Base-by-base conservation (phyloP, 192 early-diverging fungal species). In the Entophlyctis luteolus region DNA sequence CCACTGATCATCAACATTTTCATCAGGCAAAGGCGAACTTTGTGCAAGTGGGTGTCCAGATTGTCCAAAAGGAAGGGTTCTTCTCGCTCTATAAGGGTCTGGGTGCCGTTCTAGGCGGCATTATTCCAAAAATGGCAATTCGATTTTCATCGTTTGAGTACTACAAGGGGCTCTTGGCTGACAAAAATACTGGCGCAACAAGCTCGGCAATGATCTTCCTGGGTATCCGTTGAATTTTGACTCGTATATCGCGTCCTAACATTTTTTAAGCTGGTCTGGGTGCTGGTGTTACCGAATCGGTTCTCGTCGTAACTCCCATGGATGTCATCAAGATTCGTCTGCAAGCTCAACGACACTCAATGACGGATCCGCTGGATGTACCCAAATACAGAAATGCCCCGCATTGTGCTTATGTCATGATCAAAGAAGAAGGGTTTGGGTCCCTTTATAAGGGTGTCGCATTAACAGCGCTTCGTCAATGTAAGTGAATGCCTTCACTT, bases 81-180 rank as follows among this genome's bases (percentile, higher is more conserved):
- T 75, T 93, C 33, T 90, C 89, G 1, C 86, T 98, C 3, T 98
- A 98, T 88, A 96, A 96, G 82, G 96, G 96, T 60, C 84, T 98
- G 12, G 94, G 94, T 34, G 96, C 96, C 6, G 94, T 98, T 2
- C 89, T 94, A 12, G 84, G 92, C 2, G 94, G 96, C 36, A 98
- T 98, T 67, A 92, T 98, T 16, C 96, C 96, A 70, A 98, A 98
- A 83, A 96, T 97, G 93, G 96, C 94, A 25, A 98, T 98, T 72
- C 89, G 96, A 48, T 98, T 98, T 81, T 91, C 90, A 4, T 93
- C 90, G 50, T 96, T 98, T 70, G 93, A 98, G 76, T 81, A 85
- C 46, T 98, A 94, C 84, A 96, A 98, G 80, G 78, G 82, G 6
- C 77, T 80, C 67, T 69, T 96, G 62, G 88, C 90, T 6, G 76